Conservation (phyloP, 306 rosid genomes). For the Hippophae tibetana region DNA sequence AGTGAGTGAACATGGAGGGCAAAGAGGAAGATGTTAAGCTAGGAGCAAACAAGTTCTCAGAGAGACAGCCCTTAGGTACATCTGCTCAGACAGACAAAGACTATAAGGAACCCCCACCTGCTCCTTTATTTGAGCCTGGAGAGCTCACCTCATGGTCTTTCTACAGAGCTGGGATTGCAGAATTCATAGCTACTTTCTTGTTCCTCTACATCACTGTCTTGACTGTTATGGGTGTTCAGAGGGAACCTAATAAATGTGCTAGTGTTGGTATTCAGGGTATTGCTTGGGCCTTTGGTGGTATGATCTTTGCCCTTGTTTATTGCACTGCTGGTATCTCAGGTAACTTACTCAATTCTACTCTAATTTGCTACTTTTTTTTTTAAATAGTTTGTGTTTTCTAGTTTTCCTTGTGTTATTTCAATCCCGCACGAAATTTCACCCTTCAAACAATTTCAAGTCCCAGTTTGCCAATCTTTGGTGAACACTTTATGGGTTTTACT, state of each 20-base stretch:
- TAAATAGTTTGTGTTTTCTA: background rate
- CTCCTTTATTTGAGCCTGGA: conserved; percentile 35
- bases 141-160: conserved; percentile 41
- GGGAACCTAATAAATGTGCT: conserved; percentile 22
- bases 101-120: conserved; percentile 41
- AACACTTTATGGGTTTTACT: background rate
- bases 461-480: background rate
- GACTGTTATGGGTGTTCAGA: conserved; percentile 31
- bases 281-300: conserved; percentile 48
- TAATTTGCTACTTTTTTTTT: background rate
- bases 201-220: conserved; percentile 38
- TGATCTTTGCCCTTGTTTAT: conserved; percentile 40
- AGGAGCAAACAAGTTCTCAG: conserved; percentile 36
- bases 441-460: background rate
- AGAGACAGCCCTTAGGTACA: conserved; percentile 40
- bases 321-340: conserved; percentile 41
- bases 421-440: background rate
- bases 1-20: conserved; percentile 22
- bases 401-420: background rate
- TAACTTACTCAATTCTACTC: background rate
- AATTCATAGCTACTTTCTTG: conserved; percentile 37
- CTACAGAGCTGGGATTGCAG: conserved; percentile 39
- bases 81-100: conserved; percentile 41
- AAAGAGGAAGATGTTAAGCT: conserved; percentile 39
- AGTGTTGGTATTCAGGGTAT: conserved; percentile 35